Percentiles rank a stretch among this genome's conserved stretches.
phyloP scores from a whole-genome alignment of 2,329 filamentous ascomycete species.

The Drechmeria coniospora region DNA sequence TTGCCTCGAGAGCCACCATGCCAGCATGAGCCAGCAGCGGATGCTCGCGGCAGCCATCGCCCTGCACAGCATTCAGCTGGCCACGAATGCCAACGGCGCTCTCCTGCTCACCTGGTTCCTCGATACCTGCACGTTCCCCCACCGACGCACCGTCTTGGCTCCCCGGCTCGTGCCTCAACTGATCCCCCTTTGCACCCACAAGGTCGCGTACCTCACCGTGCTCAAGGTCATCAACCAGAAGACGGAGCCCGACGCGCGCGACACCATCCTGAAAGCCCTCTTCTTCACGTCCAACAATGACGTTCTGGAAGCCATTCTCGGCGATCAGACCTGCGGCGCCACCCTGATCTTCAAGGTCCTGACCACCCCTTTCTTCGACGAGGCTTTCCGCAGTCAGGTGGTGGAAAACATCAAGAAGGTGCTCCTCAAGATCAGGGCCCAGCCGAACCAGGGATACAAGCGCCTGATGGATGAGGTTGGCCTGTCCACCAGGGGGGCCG shows the following conservation, averaged over 20 bases:
- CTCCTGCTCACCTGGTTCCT: constrained; percentile 93
- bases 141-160: constrained; percentile 78
- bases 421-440: constrained; percentile 76
- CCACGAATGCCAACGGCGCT: constrained; percentile 90
- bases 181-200: constrained; percentile 93
- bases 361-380: constrained; percentile 94
- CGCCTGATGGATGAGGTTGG: constrained; percentile 97
- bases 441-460: constrained; percentile 93
- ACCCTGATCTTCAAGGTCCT: constrained; percentile 98
- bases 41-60: constrained; percentile 90
- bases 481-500: constrained; percentile 50
- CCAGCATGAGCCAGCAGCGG: constrained; percentile 87
- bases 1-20: constrained; percentile 88
- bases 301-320: constrained; percentile 76
- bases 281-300: constrained; percentile 86
- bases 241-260: constrained; percentile 80
- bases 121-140: constrained; percentile 91
- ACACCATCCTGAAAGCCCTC: constrained; percentile 75
- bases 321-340: constrained; percentile 80
- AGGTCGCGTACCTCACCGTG: constrained; percentile 93
- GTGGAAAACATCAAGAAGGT: constrained; percentile 87
- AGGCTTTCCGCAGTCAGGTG: constrained; percentile 73
- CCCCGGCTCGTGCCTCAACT: constrained; percentile 85
- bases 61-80: constrained; percentile 90
- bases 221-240: constrained; percentile 98